Conservation (phyloP, 2,329 filamentous ascomycete genomes). For the Clonostachys rhizophaga region DNA sequence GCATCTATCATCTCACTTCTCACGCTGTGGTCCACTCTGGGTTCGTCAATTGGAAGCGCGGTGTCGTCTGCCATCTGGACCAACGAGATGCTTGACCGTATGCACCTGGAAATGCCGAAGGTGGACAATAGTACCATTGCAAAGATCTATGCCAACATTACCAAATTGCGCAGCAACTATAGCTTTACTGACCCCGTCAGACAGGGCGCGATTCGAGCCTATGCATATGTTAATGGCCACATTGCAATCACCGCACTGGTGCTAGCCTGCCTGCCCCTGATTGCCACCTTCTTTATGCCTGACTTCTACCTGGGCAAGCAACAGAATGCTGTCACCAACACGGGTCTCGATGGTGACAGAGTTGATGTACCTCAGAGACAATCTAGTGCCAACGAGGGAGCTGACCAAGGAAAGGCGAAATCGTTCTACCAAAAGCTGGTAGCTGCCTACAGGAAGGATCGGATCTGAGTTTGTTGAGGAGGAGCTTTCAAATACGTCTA, state of each 20-base stretch:
- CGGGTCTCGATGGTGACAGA: constrained; percentile 18
- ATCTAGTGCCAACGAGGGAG: neutral
- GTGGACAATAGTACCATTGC: constrained; percentile 13
- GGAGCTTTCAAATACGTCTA: too few species aligned
- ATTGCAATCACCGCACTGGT: constrained; percentile 22
- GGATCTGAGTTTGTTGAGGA: neutral
- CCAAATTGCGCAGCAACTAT: constrained; percentile 21
- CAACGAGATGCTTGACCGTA: constrained; percentile 25
- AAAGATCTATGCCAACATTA: constrained; percentile 26
- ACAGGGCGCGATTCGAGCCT: constrained; percentile 28
- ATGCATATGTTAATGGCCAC: constrained; percentile 24
- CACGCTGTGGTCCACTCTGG: constrained; percentile 31
- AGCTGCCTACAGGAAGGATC: constrained; percentile 5
- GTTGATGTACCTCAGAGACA: constrained; percentile 11
- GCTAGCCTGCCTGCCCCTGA: constrained; percentile 20
- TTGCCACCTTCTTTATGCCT: constrained; percentile 33
- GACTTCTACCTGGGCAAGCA: constrained; percentile 28
- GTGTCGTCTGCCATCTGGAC: constrained; percentile 30
- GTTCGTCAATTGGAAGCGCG: constrained; percentile 28
- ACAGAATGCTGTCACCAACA: constrained; percentile 25
- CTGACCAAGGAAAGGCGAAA: constrained; percentile 1
- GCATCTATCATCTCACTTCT: constrained; percentile 28
- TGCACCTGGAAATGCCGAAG: constrained; percentile 20
- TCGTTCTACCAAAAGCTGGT: constrained; percentile 3
- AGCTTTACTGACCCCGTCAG: constrained; percentile 23